Evolutionary conservation across 139 green algal genomes (phyloP).

Genomic region (Nannochloris sp.): DNA sequence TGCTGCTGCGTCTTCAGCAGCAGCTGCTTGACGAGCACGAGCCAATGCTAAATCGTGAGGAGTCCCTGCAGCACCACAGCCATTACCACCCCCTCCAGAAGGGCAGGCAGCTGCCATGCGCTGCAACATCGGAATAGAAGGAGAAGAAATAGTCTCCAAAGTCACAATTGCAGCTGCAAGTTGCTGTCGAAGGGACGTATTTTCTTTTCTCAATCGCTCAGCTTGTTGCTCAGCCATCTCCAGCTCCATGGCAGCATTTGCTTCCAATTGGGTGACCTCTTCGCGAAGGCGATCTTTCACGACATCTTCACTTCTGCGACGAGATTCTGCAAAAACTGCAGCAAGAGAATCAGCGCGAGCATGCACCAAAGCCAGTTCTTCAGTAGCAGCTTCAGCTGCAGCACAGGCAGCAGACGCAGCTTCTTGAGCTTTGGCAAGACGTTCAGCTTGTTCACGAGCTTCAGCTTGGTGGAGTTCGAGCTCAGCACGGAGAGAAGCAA

Average conservation of each 20-base stretch:
- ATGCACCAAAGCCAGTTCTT: background rate
- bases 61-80: constrained; percentile 26
- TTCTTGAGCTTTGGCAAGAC: no score
- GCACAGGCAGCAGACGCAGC: background rate
- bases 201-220: constrained; percentile 27
- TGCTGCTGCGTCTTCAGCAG: constrained; percentile 8
- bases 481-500: background rate
- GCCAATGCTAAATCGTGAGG: constrained; percentile 38
- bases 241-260: constrained; percentile 38
- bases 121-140: constrained; percentile 3
- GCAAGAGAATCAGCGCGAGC: background rate
- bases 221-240: constrained; percentile 44
- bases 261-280: constrained; percentile 35
- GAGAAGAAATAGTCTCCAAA: constrained; percentile 12
- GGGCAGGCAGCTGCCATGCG: constrained; percentile 6
- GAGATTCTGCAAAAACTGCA: background rate
- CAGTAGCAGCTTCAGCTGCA: background rate
- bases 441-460: background rate
- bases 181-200: constrained; percentile 11
- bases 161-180: constrained; percentile 20
- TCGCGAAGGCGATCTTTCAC: constrained; percentile 1
- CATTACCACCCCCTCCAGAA: no score
- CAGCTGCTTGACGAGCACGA: constrained; percentile 23
- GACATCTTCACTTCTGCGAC: background rate
- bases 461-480: background rate